phyloP scores from a whole-genome alignment of 2,329 filamentous ascomycete species.

The Xylaria polymorpha region DNA sequence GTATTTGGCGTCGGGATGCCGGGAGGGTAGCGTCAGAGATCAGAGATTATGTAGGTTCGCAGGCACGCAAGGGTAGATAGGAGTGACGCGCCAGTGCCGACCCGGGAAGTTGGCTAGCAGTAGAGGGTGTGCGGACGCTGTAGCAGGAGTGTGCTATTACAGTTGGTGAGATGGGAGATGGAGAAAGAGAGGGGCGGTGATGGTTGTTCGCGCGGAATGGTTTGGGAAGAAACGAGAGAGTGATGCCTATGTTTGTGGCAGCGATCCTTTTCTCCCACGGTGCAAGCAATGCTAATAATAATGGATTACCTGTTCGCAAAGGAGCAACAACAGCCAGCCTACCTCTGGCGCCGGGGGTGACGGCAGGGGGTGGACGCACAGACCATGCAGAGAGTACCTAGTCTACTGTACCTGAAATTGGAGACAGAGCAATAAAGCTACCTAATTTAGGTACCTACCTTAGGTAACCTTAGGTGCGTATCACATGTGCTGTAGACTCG shows the following conservation, averaged over 20 bases:
- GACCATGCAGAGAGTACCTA: conserved; percentile 19
- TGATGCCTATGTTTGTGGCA: conserved; percentile 34
- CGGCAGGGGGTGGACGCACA: conserved; percentile 7
- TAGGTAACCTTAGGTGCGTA: too few relatives aligned
- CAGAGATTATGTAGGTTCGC: conserved; percentile 39
- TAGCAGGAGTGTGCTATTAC: conserved; percentile 40
- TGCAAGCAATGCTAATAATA: conserved; percentile 39
- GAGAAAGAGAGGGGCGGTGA: conserved; percentile 33
- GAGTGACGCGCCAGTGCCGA: conserved; percentile 41
- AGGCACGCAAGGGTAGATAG: conserved; percentile 38
- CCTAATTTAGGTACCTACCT: too few relatives aligned
- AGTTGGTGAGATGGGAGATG: conserved; percentile 32
- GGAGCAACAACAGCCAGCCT: conserved; percentile 31
- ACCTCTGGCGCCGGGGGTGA: conserved; percentile 7
- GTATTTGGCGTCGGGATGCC: conserved; percentile 41
- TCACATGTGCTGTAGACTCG: too few relatives aligned
- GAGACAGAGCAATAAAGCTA: too few relatives aligned
- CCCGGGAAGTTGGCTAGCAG: conserved; percentile 23
- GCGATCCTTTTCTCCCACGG: conserved; percentile 43
- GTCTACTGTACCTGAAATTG: not conserved
- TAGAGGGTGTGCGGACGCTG: conserved; percentile 23
- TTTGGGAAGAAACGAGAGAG: conserved; percentile 31
- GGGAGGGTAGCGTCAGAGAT: conserved; percentile 37
- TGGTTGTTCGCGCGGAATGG: conserved; percentile 37
- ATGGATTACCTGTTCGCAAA: conserved; percentile 51